Evolutionary conservation across 2,329 filamentous ascomycete genomes (phyloP).

Genomic region (Pyrenophora graminea): DNA sequence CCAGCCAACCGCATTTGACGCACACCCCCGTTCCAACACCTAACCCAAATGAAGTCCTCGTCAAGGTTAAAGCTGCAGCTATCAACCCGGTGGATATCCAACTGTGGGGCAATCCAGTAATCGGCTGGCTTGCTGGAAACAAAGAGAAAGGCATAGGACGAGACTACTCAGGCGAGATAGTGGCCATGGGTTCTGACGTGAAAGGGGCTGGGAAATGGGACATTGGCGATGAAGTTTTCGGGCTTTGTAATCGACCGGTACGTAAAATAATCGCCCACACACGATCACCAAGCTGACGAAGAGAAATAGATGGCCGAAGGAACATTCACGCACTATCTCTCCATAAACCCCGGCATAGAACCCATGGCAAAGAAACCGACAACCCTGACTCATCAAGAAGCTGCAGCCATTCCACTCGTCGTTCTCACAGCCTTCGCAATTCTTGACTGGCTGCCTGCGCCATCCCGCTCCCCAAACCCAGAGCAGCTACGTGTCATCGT

Average conservation of each 20-base stretch:
- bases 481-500: slow-evolving; percentile 30
- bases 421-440: slow-evolving; percentile 45
- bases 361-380: slow-evolving; percentile 33
- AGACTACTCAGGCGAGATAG: slow-evolving; percentile 52
- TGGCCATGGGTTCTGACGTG: slow-evolving; percentile 34
- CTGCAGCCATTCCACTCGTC: slow-evolving; percentile 44
- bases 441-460: slow-evolving; percentile 31
- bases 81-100: slow-evolving; percentile 52
- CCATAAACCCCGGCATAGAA: slow-evolving; percentile 17
- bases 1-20: slow-evolving; percentile 28
- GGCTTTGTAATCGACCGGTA: slow-evolving; percentile 26
- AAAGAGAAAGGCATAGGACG: slow-evolving; percentile 49
- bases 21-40: slow-evolving; percentile 21
- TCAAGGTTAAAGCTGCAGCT: slow-evolving; percentile 51
- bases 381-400: slow-evolving; percentile 24
- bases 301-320: slow-evolving; percentile 26
- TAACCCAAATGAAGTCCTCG: slow-evolving; percentile 35
- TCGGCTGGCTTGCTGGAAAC: slow-evolving; percentile 30
- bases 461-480: background rate
- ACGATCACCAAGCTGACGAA: background rate
- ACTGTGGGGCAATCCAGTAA: slow-evolving; percentile 43
- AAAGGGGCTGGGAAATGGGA: slow-evolving; percentile 18
- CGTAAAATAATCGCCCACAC: background rate
- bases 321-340: slow-evolving; percentile 35
- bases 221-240: slow-evolving; percentile 32